phyloP scores from a whole-genome alignment of 169 alveolate species.

The Hammondia hammondi region DNA sequence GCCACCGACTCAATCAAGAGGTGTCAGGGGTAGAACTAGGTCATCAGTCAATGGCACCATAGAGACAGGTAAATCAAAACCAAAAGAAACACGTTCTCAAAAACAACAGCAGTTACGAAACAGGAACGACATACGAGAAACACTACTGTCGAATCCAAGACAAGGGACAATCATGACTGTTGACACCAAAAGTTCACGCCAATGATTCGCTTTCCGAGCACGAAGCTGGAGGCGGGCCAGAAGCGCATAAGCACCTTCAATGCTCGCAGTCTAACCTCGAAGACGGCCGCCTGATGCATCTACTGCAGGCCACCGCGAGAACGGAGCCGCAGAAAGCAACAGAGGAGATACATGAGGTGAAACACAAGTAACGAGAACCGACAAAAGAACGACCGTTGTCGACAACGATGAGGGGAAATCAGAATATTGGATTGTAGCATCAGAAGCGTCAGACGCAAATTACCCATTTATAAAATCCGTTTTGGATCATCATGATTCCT shows the following conservation, averaged over 20 bases:
- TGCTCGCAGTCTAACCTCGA: neutral
- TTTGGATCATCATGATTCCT: neutral
- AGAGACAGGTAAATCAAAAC: no score
- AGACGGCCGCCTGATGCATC: conserved; percentile 14
- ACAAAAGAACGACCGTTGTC: neutral
- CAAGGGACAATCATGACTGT: neutral
- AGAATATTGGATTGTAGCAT: neutral
- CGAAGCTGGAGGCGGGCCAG: neutral
- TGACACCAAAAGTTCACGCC: neutral
- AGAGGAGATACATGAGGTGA: conserved; percentile 44
- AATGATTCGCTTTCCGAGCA: neutral
- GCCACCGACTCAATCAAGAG: conserved; percentile 46
- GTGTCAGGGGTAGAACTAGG: conserved; percentile 15
- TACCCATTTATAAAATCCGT: conserved; percentile 10
- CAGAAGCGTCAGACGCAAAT: conserved; percentile 34
- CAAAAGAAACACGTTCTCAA: no score
- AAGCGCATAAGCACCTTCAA: neutral
- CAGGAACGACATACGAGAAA: no score
- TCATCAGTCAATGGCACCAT: neutral
- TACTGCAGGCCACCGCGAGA: neutral
- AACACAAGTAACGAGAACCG: neutral
- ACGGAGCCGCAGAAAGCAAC: neutral
- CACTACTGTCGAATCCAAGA: no score
- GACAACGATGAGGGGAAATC: neutral
- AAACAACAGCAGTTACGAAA: no score